phyloP scores from a whole-genome alignment of 257 asterid species.

The Penstemon davidsonii region DNA sequence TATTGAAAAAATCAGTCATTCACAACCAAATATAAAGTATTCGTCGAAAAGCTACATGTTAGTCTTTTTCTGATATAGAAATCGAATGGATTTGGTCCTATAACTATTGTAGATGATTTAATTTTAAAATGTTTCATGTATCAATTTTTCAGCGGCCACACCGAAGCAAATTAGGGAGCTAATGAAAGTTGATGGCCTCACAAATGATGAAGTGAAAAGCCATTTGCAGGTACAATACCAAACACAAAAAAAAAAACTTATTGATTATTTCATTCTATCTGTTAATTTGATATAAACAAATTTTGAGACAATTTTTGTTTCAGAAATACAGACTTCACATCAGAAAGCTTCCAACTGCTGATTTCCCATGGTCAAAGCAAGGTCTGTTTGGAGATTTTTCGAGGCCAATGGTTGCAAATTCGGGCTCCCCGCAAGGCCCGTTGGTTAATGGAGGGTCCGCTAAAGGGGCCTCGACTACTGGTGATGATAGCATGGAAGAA shows the following conservation, averaged over 20 bases:
- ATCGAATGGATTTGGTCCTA: no score
- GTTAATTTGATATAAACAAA: background rate
- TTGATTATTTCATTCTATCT: background rate
- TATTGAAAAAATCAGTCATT: no score
- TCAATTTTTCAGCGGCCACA: conserved; percentile 42
- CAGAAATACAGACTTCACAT: conserved; percentile 71
- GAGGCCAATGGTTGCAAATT: conserved; percentile 16
- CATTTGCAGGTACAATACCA: conserved; percentile 45
- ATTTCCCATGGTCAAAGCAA: conserved; percentile 22
- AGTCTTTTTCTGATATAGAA: no score
- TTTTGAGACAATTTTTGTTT: background rate
- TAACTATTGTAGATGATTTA: no score
- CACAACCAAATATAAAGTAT: no score
- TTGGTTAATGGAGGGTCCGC: conserved; percentile 32
- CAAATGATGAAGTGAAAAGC: conserved; percentile 57
- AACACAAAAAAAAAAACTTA: background rate
- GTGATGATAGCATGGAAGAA: conserved; percentile 39
- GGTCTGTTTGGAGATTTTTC: background rate
- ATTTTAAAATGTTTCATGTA: background rate
- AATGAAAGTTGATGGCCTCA: conserved; percentile 53
- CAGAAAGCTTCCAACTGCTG: conserved; percentile 31
- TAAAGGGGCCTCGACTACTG: conserved; percentile 31
- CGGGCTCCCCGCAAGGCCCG: conserved; percentile 54
- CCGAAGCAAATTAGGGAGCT: conserved; percentile 50
- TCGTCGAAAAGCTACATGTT: no score